These are phyloP conservation scores for Berberis vulgaris DNA, from an alignment of 164 flowering plant species.

Conservation along the genomic window DNA sequence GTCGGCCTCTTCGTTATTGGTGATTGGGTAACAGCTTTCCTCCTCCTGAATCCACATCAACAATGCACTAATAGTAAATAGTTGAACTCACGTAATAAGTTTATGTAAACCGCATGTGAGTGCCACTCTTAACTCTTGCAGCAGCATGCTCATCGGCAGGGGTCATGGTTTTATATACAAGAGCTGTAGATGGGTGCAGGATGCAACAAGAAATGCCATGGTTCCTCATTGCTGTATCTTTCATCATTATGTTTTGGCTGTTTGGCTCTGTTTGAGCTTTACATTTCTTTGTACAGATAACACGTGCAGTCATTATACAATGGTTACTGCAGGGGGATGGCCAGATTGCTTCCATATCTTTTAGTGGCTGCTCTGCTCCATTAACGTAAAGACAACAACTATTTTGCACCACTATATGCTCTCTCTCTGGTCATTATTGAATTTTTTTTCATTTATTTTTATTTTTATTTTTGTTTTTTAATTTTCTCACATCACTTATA, in stretches of 20 bases:
- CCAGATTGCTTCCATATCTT: too few relatives aligned
- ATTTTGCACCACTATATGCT: too few relatives aligned
- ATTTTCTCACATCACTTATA: too few relatives aligned
- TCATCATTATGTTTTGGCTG: constrained; percentile 80
- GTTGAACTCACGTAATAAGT: too few relatives aligned
- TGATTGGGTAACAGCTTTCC: constrained; percentile 54
- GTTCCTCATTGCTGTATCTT: constrained; percentile 51
- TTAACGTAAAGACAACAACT: too few relatives aligned
- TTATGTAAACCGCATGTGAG: constrained; percentile 55
- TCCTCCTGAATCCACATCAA: background rate
- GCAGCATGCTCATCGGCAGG: constrained; percentile 95
- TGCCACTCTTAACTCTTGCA: constrained; percentile 71
- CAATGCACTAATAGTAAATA: background rate
- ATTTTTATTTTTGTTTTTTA: too few relatives aligned
- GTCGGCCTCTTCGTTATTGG: constrained; percentile 78
- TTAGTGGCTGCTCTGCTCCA: too few relatives aligned
- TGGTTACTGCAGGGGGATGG: too few relatives aligned
- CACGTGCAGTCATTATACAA: too few relatives aligned
- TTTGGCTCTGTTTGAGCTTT: constrained; percentile 44
- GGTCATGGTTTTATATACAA: constrained; percentile 52
- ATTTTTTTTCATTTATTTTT: too few relatives aligned
- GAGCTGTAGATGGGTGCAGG: constrained; percentile 50
- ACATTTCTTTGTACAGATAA: too few relatives aligned
- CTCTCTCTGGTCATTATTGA: too few relatives aligned
- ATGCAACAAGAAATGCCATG: constrained; percentile 33